These are phyloP conservation scores for Phytophthora meadii DNA, from an alignment of 352 stramenopile genomes.

Conservation along the genomic window DNA sequence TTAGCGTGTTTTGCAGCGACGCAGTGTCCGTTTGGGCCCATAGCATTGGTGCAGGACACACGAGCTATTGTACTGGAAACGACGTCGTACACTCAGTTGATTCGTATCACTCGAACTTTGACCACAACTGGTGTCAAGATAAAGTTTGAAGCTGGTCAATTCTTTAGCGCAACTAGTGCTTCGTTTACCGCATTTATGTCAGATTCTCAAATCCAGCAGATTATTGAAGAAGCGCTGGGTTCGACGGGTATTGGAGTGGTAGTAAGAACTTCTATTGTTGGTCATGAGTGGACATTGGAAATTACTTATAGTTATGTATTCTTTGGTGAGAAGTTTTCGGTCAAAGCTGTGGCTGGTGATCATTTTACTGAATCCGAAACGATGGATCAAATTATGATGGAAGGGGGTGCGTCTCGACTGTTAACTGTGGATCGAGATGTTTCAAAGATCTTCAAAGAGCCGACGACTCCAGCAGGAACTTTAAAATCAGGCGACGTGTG, in stretches of 20 bases:
- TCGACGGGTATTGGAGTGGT: not conserved
- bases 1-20: slow-evolving; percentile 23
- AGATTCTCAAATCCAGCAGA: slow-evolving; percentile 1
- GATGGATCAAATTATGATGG: slow-evolving; percentile 26
- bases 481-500: no score
- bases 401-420: slow-evolving; percentile 15
- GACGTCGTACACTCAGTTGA: slow-evolving; percentile 22
- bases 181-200: not conserved
- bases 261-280: no score
- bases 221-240: slow-evolving; percentile 3
- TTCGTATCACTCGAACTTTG: slow-evolving; percentile 11
- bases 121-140: slow-evolving; percentile 4
- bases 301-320: slow-evolving; percentile 27
- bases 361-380: not conserved
- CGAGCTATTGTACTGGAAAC: slow-evolving; percentile 23
- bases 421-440: slow-evolving; percentile 8
- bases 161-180: slow-evolving; percentile 2
- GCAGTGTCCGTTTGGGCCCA: slow-evolving; percentile 24
- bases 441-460: slow-evolving; percentile 5
- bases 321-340: slow-evolving; percentile 8
- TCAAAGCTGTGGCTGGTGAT: not conserved
- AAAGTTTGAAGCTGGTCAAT: not conserved
- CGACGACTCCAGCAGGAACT: not conserved
- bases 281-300: slow-evolving; percentile 16
- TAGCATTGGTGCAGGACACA: slow-evolving; percentile 6